A percentile compares a stretch with the other conserved stretches of the same genome.
Evolutionary conservation across 352 stramenopile genomes (phyloP).

Genomic region (Phytophthora colocasiae): DNA sequence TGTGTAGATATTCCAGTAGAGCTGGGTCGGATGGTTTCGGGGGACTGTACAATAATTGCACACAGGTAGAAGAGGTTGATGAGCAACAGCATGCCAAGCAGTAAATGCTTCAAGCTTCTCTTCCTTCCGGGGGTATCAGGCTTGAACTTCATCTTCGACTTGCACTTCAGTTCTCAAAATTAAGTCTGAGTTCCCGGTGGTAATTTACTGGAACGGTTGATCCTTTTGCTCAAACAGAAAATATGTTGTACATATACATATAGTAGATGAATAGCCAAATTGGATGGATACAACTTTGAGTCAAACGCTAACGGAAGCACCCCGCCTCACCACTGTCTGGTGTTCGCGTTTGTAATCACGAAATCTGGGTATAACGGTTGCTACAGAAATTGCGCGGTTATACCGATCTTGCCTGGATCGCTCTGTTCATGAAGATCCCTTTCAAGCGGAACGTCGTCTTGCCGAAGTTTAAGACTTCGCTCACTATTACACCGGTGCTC

Average conservation of each 20-base stretch:
- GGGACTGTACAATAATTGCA: constrained; percentile 7
- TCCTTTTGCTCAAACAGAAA: too few species aligned
- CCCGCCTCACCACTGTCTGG: background rate
- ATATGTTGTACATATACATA: too few species aligned
- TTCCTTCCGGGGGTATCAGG: background rate
- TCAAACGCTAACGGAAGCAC: constrained; percentile 1
- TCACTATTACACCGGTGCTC: too few species aligned
- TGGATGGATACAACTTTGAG: background rate
- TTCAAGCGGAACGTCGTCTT: too few species aligned
- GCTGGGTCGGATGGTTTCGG: constrained; percentile 5
- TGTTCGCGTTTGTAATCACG: background rate
- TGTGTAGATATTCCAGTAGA: background rate
- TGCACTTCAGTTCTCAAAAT: background rate
- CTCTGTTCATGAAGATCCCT: too few species aligned
- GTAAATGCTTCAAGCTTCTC: constrained; percentile 10
- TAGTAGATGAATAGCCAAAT: too few species aligned
- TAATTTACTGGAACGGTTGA: too few species aligned
- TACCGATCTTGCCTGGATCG: too few species aligned
- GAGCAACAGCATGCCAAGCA: constrained; percentile 7
- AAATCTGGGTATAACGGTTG: background rate
- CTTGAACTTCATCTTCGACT: background rate
- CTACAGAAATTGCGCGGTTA: too few species aligned
- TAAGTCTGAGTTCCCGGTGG: background rate
- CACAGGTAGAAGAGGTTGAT: constrained; percentile 15
- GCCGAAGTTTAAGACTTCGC: too few species aligned